Evolutionary conservation across 1,284 basidiomycete species (phyloP).

Genomic region (Ganoderma lingzhi): DNA sequence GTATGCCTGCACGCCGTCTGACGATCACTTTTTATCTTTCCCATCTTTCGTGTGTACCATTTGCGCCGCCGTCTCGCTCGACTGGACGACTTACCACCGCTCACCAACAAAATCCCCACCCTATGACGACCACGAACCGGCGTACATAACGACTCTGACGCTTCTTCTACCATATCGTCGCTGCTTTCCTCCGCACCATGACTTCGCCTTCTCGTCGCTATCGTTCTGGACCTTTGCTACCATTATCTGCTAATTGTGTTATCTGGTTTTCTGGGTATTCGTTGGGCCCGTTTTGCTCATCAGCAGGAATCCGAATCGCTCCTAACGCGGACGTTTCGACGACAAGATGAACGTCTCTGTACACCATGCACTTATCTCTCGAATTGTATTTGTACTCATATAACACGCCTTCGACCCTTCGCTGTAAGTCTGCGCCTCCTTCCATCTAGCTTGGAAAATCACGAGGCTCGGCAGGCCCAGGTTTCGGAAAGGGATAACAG

Average conservation of each 20-base stretch:
- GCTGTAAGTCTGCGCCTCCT: not conserved
- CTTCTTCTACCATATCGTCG: not conserved
- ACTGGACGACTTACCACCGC: not conserved
- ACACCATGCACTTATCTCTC: not conserved
- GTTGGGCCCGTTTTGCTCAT: not conserved
- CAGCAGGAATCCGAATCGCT: not conserved
- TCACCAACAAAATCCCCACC: not conserved
- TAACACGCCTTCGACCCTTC: not conserved
- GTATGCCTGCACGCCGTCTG: slow-evolving; percentile 25
- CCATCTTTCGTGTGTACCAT: not conserved
- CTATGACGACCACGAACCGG: not conserved
- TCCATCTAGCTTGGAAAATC: not conserved
- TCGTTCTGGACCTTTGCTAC: slow-evolving; percentile 16
- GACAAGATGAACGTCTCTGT: not conserved
- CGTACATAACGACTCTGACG: slow-evolving; percentile 2
- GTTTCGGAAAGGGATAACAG: not conserved
- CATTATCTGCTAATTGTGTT: slow-evolving; percentile 22
- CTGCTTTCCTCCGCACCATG: not conserved
- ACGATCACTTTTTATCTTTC: slow-evolving; percentile 4
- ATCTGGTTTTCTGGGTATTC: not conserved
- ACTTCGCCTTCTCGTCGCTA: slow-evolving; percentile 7
- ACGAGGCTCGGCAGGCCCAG: not conserved
- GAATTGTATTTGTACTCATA: not conserved
- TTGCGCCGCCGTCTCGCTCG: not conserved
- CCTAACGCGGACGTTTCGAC: not conserved